These are phyloP conservation scores for Drechslera avenae DNA, from an alignment of 2,329 filamentous ascomycete genomes.

Conservation along the genomic window DNA sequence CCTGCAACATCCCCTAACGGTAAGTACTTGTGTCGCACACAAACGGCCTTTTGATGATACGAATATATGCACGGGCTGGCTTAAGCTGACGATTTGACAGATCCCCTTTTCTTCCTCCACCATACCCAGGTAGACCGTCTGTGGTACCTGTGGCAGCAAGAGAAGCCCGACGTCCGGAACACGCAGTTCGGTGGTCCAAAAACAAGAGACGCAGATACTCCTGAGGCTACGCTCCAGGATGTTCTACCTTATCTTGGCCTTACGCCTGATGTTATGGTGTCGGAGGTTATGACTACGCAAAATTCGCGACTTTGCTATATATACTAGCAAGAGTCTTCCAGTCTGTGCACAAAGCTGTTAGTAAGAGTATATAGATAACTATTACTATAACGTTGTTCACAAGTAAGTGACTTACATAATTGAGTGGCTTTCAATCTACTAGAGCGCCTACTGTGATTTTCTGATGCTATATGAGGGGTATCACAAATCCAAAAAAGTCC, in stretches of 20 bases:
- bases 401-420: no score
- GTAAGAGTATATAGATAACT: no score
- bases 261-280: background rate
- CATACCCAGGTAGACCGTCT: conserved; percentile 38
- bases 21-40: conserved; percentile 1
- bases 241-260: conserved; percentile 1
- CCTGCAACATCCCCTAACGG: conserved; percentile 34
- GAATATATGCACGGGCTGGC: conserved; percentile 11
- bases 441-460: no score
- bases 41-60: background rate
- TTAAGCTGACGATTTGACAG: background rate
- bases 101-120: conserved; percentile 43
- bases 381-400: no score
- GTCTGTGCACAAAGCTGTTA: no score
- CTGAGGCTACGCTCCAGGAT: background rate
- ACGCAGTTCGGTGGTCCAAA: background rate
- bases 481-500: no score
- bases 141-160: conserved; percentile 38
- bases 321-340: background rate
- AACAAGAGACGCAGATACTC: background rate
- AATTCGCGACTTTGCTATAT: conserved; percentile 1
- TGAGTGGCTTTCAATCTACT: no score
- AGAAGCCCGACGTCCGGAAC: background rate
- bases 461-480: no score
- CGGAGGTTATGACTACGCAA: background rate